These are phyloP conservation scores for Lasiodiplodia theobromae DNA, from an alignment of 2,329 filamentous ascomycete genomes.

Conservation along the genomic window DNA sequence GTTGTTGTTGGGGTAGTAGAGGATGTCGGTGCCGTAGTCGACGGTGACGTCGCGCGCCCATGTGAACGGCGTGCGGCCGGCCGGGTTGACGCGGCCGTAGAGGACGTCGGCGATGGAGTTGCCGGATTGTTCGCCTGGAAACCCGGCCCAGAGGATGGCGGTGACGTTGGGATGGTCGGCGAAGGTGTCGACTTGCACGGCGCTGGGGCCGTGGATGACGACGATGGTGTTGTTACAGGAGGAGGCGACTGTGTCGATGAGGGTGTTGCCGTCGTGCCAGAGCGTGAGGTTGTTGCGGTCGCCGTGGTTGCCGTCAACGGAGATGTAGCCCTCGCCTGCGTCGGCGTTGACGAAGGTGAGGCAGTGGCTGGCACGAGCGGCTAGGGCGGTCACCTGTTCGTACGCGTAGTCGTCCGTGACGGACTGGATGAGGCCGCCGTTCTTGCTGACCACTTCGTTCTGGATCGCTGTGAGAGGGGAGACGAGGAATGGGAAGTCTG, in stretches of 20 bases:
- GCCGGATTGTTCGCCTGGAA: constrained; percentile 84
- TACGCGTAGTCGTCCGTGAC: constrained; percentile 66
- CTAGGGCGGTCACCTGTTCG: constrained; percentile 57
- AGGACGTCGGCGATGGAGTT: constrained; percentile 82
- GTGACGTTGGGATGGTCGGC: constrained; percentile 79
- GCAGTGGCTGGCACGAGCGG: constrained; percentile 63
- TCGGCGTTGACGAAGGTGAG: constrained; percentile 92
- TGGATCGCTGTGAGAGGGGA: constrained; percentile 73
- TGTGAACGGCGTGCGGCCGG: constrained; percentile 80
- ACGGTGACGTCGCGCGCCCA: constrained; percentile 69
- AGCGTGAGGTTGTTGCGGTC: constrained; percentile 93
- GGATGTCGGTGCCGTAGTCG: constrained; percentile 74
- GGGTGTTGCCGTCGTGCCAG: constrained; percentile 80
- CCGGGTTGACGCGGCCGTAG: constrained; percentile 80
- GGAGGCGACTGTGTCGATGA: constrained; percentile 81
- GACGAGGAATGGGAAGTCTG: constrained; percentile 69
- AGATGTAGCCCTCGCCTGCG: constrained; percentile 86
- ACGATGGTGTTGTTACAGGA: constrained; percentile 89
- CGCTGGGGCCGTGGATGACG: constrained; percentile 84
- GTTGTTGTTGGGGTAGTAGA: constrained; percentile 74
- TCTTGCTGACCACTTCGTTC: constrained; percentile 67
- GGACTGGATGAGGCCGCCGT: constrained; percentile 65
- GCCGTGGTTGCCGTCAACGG: constrained; percentile 80
- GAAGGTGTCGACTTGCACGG: constrained; percentile 78
- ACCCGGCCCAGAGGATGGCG: constrained; percentile 81